These are phyloP conservation scores for Lantana camara DNA, from an alignment of 257 asterid species.

Conservation along the genomic window DNA sequence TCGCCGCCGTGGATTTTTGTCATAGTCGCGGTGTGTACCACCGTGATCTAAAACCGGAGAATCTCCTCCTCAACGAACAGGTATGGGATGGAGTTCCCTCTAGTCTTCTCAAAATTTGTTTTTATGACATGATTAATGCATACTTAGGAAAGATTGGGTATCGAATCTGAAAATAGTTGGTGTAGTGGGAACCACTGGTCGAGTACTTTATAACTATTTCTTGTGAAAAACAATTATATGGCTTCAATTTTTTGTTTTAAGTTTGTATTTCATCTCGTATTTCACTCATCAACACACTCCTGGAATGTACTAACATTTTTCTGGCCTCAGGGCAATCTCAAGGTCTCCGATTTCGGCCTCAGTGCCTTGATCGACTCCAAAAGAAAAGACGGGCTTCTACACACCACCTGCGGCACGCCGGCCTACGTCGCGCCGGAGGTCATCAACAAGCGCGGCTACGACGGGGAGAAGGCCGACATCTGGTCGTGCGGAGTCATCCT, in stretches of 20 bases:
- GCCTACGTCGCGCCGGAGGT: slow-evolving; percentile 98
- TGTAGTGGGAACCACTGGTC: no score
- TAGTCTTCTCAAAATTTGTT: no score
- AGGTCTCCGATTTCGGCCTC: slow-evolving; percentile 85
- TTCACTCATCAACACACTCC: no score
- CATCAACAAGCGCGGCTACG: slow-evolving; percentile 66
- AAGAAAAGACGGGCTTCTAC: slow-evolving; percentile 85
- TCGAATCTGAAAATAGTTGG: no score
- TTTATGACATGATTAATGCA: no score
- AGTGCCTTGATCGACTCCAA: slow-evolving; percentile 72
- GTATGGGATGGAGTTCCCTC: no score
- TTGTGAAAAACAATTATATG: no score
- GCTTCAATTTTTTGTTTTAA: no score
- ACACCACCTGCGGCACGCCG: slow-evolving; percentile 93
- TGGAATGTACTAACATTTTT: no score
- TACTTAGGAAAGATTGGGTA: no score
- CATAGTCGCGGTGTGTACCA: slow-evolving; percentile 90
- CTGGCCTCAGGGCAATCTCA: slow-evolving; percentile 48
- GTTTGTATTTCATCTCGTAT: no score
- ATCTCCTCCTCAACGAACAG: slow-evolving; percentile 76
- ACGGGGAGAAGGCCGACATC: slow-evolving; percentile 87
- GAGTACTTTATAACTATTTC: no score
- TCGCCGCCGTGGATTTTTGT: slow-evolving; percentile 88
- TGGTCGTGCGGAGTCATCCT: slow-evolving; percentile 95
- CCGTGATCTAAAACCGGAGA: slow-evolving; percentile 91